These are phyloP conservation scores for Penicillium decumbens DNA, from an alignment of 2,329 filamentous ascomycete genomes.

Conservation along the genomic window DNA sequence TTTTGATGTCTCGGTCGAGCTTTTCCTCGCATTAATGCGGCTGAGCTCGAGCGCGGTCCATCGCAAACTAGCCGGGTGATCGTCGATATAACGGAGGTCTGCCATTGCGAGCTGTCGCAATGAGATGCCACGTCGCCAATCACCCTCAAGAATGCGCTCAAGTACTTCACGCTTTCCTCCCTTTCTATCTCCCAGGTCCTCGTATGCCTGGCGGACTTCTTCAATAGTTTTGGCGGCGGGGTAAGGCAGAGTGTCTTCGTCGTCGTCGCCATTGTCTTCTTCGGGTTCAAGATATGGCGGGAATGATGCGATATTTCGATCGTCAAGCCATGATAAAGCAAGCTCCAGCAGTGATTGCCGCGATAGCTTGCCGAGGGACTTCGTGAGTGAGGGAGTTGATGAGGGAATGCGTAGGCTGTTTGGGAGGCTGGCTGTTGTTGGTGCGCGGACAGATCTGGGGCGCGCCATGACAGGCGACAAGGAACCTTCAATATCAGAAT, in stretches of 20 bases:
- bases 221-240: slow-evolving; percentile 61
- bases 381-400: slow-evolving; percentile 59
- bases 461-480: slow-evolving; percentile 27
- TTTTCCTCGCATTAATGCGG: slow-evolving; percentile 18
- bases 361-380: slow-evolving; percentile 65
- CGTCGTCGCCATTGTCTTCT: slow-evolving; percentile 49
- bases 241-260: slow-evolving; percentile 63
- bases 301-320: slow-evolving; percentile 57
- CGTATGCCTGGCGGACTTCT: slow-evolving; percentile 63
- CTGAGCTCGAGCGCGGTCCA: slow-evolving; percentile 53
- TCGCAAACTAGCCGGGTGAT: slow-evolving; percentile 48
- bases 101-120: slow-evolving; percentile 54
- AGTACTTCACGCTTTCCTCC: slow-evolving; percentile 52
- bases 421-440: slow-evolving; percentile 67
- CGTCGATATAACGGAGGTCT: slow-evolving; percentile 52
- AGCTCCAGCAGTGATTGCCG: slow-evolving; percentile 67
- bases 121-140: slow-evolving; percentile 54
- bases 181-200: slow-evolving; percentile 53
- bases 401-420: slow-evolving; percentile 65
- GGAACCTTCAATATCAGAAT: neutral
- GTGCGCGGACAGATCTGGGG: slow-evolving; percentile 46
- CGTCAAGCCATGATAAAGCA: slow-evolving; percentile 71
- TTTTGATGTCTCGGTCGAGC: slow-evolving; percentile 13
- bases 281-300: slow-evolving; percentile 55
- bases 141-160: slow-evolving; percentile 54